phyloP scores from a whole-genome alignment of 176 grass and related monocot genomes.

The Sorghum bicolor region DNA sequence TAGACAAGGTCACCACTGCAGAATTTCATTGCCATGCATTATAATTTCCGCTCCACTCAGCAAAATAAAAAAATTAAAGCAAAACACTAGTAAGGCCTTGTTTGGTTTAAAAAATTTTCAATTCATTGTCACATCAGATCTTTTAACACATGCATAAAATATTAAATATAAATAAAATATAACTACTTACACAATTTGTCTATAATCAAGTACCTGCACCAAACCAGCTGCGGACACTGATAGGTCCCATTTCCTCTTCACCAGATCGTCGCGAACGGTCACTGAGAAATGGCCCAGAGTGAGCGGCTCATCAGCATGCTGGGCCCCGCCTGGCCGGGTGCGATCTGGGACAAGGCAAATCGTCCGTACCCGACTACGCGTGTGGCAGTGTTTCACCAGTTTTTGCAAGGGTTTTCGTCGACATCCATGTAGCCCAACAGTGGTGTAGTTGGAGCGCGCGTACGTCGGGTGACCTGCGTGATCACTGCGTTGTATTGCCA shows the following conservation, averaged over 20 bases:
- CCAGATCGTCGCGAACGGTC: not conserved
- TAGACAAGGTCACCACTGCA: too few species aligned
- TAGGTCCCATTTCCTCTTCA: not conserved
- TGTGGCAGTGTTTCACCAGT: not conserved
- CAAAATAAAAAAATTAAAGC: too few species aligned
- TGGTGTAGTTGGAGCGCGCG: slow-evolving; percentile 18
- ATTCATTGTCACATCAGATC: too few species aligned
- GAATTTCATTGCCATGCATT: too few species aligned
- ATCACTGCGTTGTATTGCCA: not conserved
- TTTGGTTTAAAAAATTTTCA: too few species aligned
- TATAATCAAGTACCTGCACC: too few species aligned
- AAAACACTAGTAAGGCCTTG: too few species aligned
- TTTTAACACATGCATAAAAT: too few species aligned
- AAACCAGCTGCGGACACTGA: too few species aligned
- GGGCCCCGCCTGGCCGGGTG: not conserved
- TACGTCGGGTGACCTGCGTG: not conserved
- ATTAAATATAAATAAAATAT: too few species aligned
- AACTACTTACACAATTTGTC: too few species aligned
- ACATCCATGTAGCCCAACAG: slow-evolving; percentile 24
- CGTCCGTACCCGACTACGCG: not conserved
- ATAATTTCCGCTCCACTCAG: too few species aligned
- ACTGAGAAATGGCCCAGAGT: not conserved
- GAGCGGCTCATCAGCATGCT: not conserved
- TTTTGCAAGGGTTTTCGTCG: slow-evolving; percentile 12
- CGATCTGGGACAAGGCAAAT: not conserved